Evolutionary conservation across 2,329 filamentous ascomycete genomes (phyloP).

Genomic region (Mollisia scopiformis): DNA sequence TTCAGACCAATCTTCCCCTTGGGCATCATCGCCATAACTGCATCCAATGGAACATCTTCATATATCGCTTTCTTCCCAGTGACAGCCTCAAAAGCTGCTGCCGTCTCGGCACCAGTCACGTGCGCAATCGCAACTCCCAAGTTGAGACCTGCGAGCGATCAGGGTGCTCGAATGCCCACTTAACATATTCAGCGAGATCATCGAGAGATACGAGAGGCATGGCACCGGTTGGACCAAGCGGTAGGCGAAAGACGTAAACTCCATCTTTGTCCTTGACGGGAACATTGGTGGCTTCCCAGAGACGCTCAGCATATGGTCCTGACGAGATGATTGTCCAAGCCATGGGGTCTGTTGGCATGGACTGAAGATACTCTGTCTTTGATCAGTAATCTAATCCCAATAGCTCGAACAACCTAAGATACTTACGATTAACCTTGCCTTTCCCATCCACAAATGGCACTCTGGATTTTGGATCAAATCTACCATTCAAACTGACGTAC

Average conservation of each 20-base stretch:
- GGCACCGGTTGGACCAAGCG: conserved; percentile 42
- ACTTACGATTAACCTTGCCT: conserved; percentile 45
- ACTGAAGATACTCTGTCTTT: conserved; percentile 21
- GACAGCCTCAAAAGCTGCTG: conserved; percentile 45
- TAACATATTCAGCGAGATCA: conserved; percentile 49
- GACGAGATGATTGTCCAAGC: conserved; percentile 42
- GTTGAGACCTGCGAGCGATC: conserved; percentile 47
- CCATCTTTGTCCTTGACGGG: conserved; percentile 43
- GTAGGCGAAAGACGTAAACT: conserved; percentile 45
- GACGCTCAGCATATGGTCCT: conserved; percentile 49
- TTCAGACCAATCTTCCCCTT: conserved; percentile 15
- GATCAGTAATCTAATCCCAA: conserved; percentile 38
- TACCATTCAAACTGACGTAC: conserved; percentile 49
- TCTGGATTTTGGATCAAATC: conserved; percentile 48
- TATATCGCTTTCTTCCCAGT: conserved; percentile 46
- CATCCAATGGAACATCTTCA: conserved; percentile 40
- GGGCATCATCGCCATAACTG: conserved; percentile 34
- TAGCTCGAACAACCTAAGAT: conserved; percentile 39
- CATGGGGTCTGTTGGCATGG: conserved; percentile 24
- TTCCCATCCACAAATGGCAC: conserved; percentile 53
- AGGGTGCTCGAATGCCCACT: conserved; percentile 52
- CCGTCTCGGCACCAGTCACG: conserved; percentile 44
- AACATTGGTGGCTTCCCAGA: conserved; percentile 42
- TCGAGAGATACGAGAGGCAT: conserved; percentile 48
- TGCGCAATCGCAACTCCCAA: conserved; percentile 48